Evolutionary conservation across 2,329 filamentous ascomycete species (phyloP).

Genomic region (Microsporum canis): DNA sequence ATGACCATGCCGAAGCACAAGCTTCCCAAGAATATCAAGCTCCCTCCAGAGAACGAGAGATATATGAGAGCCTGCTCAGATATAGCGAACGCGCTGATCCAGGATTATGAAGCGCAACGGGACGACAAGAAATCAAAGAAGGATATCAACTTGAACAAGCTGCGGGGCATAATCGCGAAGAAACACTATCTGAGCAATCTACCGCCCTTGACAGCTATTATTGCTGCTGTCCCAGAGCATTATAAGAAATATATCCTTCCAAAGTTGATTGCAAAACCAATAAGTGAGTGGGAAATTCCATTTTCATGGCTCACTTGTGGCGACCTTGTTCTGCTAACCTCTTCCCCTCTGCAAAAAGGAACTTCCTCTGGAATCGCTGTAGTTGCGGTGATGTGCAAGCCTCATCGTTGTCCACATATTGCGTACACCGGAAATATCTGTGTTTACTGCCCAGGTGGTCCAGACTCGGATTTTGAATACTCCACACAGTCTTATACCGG

Average conservation of each 20-base stretch:
- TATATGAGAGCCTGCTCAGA: conserved; percentile 92
- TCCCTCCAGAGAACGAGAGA: conserved; percentile 86
- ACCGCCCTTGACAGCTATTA: conserved; percentile 89
- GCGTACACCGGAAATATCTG: conserved; percentile 98
- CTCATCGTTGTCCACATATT: conserved; percentile 93
- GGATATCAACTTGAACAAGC: conserved; percentile 83
- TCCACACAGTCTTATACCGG: conserved; percentile 98
- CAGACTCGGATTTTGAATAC: conserved; percentile 97
- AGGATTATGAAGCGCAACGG: conserved; percentile 76
- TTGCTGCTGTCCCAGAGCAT: conserved; percentile 95
- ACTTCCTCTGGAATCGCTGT: conserved; percentile 96
- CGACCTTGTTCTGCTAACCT: neutral
- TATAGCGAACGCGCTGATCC: conserved; percentile 84
- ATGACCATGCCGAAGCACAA: conserved; percentile 38
- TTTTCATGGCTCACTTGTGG: neutral
- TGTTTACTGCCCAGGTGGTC: conserved; percentile 94
- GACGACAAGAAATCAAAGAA: conserved; percentile 61
- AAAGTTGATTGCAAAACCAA: conserved; percentile 93
- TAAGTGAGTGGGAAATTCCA: conserved; percentile 46
- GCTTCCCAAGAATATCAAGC: conserved; percentile 55
- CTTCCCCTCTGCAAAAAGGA: conserved; percentile 38
- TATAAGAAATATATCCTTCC: conserved; percentile 99
- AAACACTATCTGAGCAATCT: conserved; percentile 83
- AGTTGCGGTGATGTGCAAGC: conserved; percentile 99
- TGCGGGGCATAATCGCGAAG: conserved; percentile 78